Conservation (phyloP, 352 stramenopile genomes). For the Pythium periplocum region DNA sequence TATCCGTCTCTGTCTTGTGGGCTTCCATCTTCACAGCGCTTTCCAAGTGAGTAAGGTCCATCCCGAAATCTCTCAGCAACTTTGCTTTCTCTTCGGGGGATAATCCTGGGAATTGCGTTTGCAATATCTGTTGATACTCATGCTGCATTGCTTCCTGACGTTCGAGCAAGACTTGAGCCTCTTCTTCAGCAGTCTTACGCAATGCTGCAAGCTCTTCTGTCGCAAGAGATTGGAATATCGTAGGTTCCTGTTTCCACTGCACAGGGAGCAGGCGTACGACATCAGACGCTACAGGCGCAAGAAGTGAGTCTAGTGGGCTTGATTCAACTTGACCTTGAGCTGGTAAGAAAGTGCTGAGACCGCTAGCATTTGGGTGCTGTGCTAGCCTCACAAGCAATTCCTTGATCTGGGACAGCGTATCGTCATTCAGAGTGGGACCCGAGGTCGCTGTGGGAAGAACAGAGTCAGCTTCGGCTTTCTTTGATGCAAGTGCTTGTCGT, state of each 20-base stretch:
- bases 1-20: constrained; percentile 34
- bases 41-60: constrained; percentile 38
- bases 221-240: neutral
- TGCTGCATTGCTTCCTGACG: constrained; percentile 22
- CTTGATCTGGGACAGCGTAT: constrained; percentile 57
- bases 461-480: constrained; percentile 9
- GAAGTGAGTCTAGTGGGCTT: too few species aligned
- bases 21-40: constrained; percentile 42
- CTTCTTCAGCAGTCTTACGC: constrained; percentile 6
- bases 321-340: too few species aligned
- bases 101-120: constrained; percentile 35
- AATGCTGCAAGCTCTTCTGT: constrained; percentile 5
- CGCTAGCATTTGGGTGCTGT: constrained; percentile 18
- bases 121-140: constrained; percentile 38
- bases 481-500: constrained; percentile 1
- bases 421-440: constrained; percentile 16
- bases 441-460: neutral
- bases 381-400: constrained; percentile 32
- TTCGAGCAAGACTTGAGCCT: constrained; percentile 5
- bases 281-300: too few species aligned
- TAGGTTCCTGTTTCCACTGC: neutral
- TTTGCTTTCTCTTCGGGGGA: constrained; percentile 38
- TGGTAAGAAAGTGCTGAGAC: neutral
- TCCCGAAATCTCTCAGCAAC: constrained; percentile 45
- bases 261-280: too few species aligned